A percentile compares a stretch with the other conserved stretches of the same genome.
Evolutionary conservation across 208 protist genomes (phyloP).

Genomic region (Acanthamoeba divionensis): DNA sequence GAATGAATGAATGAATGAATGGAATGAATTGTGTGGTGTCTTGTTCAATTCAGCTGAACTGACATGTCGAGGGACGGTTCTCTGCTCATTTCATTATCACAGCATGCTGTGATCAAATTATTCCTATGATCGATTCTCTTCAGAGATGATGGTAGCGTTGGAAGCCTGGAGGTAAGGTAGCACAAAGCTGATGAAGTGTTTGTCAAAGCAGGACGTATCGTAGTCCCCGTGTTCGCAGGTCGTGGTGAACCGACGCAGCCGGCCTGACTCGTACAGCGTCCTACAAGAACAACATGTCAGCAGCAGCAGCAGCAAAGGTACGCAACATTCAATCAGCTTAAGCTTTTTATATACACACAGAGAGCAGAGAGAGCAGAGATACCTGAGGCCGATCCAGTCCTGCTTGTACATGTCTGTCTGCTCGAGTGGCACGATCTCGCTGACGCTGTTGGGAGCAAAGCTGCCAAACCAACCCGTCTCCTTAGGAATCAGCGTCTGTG

Average conservation of each 20-base stretch:
- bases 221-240: conserved; percentile 45
- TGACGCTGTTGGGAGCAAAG: neutral
- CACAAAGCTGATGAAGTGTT: neutral
- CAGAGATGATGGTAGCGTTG: neutral
- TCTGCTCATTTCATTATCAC: no score
- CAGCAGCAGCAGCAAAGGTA: neutral
- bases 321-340: neutral
- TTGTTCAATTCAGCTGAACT: no score
- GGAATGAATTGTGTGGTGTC: no score
- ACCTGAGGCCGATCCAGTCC: conserved; percentile 56
- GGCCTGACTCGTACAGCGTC: neutral
- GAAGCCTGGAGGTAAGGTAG: conserved; percentile 26
- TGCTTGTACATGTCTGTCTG: conserved; percentile 45
- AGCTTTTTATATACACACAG: no score
- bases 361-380: neutral
- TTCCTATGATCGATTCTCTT: no score
- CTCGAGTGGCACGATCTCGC: neutral
- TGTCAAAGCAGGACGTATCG: conserved; percentile 13
- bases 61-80: no score
- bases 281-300: neutral
- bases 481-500: neutral
- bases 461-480: neutral
- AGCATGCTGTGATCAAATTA: no score
- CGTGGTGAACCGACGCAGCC: neutral
- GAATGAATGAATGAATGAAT: no score